Evolutionary conservation across 73 alveolate genomes (phyloP), one percentile per base, ranked within the genome.

Genomic region (Paramecium caudatum): DNA sequence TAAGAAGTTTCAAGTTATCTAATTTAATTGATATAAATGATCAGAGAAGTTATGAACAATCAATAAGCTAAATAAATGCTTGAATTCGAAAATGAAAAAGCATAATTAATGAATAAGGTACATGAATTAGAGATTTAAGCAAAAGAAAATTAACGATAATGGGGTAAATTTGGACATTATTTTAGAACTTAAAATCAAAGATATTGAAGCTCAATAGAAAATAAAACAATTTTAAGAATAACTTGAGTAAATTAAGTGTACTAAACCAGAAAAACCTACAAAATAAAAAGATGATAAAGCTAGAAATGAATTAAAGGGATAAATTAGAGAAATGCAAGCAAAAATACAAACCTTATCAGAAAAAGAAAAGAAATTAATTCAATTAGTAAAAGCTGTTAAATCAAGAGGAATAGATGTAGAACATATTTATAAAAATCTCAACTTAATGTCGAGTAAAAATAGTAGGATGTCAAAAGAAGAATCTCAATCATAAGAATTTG

Each of bases 401-500:
- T 30, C 69, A 1, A 74, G 88, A 74, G 88, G 88, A 16, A 74
- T 74, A 0, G 88, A 74, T 74, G 47, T 74, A 10, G 88, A 74
- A 19, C 46, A 74, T 19, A 74, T 74, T 45, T 74, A 74, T 74
- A 74, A 74, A 39, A 74, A 74, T 36, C 10, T 65, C 80, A 55
- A 55, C 12, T 43, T 27, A 55, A 23, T 55, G 30, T 55, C 80
- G 1, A 55, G 80, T 55, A 7, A 23, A 55, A 55, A 55, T 55
- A 55, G 80, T 55, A 55, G 46, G 30, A 19, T 10, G 9, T 27
- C 17, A 9, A 55, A 55, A 27, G 4, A 23, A 55, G 41, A 55
- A 23, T 16, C 23, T 23, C 3, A 55, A 10, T 10, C 23, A 27
- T 21, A 55, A 23, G 80, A 55, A 21, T 2, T 55, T 65, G 12